Base-by-base conservation (phyloP, 2,329 filamentous ascomycete species). In the Aspergillus fructus region DNA sequence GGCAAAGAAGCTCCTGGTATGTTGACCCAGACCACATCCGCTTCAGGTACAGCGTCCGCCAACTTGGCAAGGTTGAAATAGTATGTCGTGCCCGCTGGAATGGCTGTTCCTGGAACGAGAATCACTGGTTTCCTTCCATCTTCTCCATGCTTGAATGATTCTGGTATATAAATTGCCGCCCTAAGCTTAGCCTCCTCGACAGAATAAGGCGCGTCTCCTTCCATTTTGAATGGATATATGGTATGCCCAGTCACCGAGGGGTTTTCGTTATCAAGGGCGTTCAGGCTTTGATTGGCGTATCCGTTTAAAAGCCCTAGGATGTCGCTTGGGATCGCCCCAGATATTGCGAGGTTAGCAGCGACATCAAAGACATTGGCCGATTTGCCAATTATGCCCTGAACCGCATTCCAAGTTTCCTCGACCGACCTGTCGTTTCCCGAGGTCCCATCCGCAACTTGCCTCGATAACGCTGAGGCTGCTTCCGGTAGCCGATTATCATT, bases 21-120 rank as follows among this genome's bases (percentile, higher is more conserved):
- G 62, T 85, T 85, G 19, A 86, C 70, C 78, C 81, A 85, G 17
- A 84, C 77, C 0, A 80, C 76, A 60, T 84, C 81, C 15, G 73
- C 79, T 53, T 76, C 76, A 23, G 64, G 61, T 1, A 74, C 72
- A 24, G 73, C 71, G 2, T 70, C 66, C 9, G 84, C 69, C 1
- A 85, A 70, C 49, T 81, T 80, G 54, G 77, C 78, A 54, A 83
- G 77, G 64, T 80, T 85, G 54, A 71, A 75, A 8, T 70, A 62
- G 60, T 76, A 84, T 34, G 72, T 76, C 27, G 70, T 68, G 46
- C 77, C 79, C 2, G 79, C 82, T 12, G 78, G 80, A 27, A 75
- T 63, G 12, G 78, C 81, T 0, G 83, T 85, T 2, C 82, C 82
- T 3, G 81, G 81, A 5, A 85, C 74, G 11, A 85, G 74, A 12